Evolutionary conservation across 1,139 yeast species (phyloP).

Genomic region (Schwanniomyces etchellsii): DNA sequence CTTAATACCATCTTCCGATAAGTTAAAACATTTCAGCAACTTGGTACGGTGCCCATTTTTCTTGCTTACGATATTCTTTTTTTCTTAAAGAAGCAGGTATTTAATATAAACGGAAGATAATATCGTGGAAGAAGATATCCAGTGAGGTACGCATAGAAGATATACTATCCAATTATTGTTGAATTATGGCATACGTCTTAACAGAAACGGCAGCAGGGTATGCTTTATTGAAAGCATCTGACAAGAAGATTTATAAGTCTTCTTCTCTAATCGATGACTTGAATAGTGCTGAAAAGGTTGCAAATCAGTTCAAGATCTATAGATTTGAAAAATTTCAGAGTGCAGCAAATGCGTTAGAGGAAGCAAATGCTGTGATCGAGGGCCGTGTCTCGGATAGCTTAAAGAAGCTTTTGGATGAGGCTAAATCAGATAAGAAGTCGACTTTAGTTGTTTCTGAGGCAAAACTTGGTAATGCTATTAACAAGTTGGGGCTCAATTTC

Average conservation of each 20-base stretch:
- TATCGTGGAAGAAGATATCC: too few species aligned
- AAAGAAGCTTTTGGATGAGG: constrained; percentile 67
- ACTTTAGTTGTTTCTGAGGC: constrained; percentile 91
- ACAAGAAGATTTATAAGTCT: constrained; percentile 93
- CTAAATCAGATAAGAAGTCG: constrained; percentile 84
- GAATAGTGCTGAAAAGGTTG: constrained; percentile 77
- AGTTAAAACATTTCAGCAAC: too few species aligned
- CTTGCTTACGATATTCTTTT: too few species aligned
- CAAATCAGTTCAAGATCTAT: constrained; percentile 78
- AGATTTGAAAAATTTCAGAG: constrained; percentile 92
- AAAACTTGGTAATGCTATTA: constrained; percentile 92
- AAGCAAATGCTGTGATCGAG: constrained; percentile 85
- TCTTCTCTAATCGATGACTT: constrained; percentile 69
- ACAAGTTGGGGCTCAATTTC: constrained; percentile 85
- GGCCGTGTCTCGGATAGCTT: constrained; percentile 89
- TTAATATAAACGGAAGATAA: too few species aligned
- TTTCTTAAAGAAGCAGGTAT: too few species aligned
- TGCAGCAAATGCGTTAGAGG: constrained; percentile 95
- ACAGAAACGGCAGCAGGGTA: constrained; percentile 99
- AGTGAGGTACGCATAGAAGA: too few species aligned
- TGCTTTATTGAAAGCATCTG: constrained; percentile 94
- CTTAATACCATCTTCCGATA: too few species aligned
- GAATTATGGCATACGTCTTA: constrained; percentile 95
- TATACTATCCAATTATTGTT: too few species aligned
- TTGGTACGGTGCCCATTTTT: too few species aligned